These are phyloP conservation scores for Fragosphaeria purpurea DNA, from an alignment of 2,329 filamentous ascomycete species.

Conservation along the genomic window DNA sequence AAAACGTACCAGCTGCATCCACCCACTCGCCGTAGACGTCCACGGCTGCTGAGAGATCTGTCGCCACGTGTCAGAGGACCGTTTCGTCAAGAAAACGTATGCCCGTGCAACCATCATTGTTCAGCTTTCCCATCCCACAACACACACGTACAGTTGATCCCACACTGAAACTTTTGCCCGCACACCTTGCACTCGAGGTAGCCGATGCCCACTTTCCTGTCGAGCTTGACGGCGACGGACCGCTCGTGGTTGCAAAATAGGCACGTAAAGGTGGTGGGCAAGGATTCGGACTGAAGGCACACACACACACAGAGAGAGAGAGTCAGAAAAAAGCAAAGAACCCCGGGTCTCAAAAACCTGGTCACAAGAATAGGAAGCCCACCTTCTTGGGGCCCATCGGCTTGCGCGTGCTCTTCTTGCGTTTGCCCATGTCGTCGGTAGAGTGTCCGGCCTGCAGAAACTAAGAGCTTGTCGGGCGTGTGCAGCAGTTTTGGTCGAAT, in stretches of 20 bases:
- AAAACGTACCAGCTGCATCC: slow-evolving; percentile 57
- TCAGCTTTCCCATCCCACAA: no score
- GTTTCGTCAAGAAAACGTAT: no score
- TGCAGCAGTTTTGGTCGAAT: no score
- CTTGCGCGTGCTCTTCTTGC: slow-evolving; percentile 83
- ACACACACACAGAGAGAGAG: no score
- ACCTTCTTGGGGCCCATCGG: slow-evolving; percentile 77
- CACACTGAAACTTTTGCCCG: slow-evolving; percentile 85
- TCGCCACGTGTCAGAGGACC: not conserved
- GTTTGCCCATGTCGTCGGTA: slow-evolving; percentile 61
- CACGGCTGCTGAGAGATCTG: slow-evolving; percentile 80
- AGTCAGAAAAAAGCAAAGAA: not conserved
- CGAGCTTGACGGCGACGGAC: slow-evolving; percentile 79
- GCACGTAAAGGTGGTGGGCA: slow-evolving; percentile 83
- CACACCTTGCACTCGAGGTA: slow-evolving; percentile 85
- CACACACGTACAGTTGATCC: slow-evolving; percentile 67
- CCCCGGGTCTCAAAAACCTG: not conserved
- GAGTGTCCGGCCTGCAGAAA: not conserved
- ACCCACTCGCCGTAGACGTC: slow-evolving; percentile 99
- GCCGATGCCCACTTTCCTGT: slow-evolving; percentile 85
- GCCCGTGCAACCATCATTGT: no score
- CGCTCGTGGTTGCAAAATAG: slow-evolving; percentile 98
- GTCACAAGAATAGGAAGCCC: slow-evolving; percentile 15
- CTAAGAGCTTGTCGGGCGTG: not conserved
- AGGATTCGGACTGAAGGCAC: slow-evolving; percentile 49